A percentile compares a stretch with the other conserved stretches of the same genome.
Conservation (phyloP, 1,284 basidiomycete genomes). For the Hypsizygus ulmarius region DNA sequence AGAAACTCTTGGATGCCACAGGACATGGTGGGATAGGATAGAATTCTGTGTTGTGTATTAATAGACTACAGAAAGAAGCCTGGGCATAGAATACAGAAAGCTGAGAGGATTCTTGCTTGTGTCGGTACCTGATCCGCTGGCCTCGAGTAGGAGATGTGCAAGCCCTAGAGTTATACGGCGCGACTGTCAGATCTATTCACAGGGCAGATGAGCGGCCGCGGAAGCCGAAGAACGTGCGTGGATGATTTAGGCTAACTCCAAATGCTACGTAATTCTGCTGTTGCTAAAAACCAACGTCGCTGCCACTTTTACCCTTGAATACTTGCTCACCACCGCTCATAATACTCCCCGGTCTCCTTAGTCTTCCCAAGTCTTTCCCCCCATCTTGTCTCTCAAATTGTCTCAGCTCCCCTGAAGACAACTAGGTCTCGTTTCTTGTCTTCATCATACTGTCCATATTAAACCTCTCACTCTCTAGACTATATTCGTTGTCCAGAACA, state of each 20-base stretch:
- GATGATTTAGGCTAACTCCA: slow-evolving; percentile 10
- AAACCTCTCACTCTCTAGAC: neutral
- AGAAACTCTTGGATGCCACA: neutral
- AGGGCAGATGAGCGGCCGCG: slow-evolving; percentile 14
- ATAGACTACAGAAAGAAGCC: too few relatives aligned
- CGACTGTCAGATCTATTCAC: neutral
- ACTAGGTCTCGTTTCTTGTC: slow-evolving; percentile 17
- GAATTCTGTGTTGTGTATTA: too few relatives aligned
- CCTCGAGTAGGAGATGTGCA: too few relatives aligned
- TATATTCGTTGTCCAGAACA: neutral
- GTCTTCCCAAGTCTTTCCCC: slow-evolving; percentile 2
- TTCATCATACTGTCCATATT: neutral
- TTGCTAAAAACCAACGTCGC: slow-evolving; percentile 5
- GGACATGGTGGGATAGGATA: too few relatives aligned
- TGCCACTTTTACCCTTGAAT: slow-evolving; percentile 9
- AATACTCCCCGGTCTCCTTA: neutral
- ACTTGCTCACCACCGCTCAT: neutral
- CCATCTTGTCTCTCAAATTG: slow-evolving; percentile 6
- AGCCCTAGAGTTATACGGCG: neutral
- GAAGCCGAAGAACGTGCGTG: slow-evolving; percentile 30
- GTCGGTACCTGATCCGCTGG: too few relatives aligned
- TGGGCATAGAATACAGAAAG: neutral
- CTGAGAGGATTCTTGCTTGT: neutral
- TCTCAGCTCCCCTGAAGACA: slow-evolving; percentile 17
- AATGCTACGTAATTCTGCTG: slow-evolving; percentile 18